Base-by-base conservation (phyloP, 129 eudicot genomes). In the Centella asiatica region DNA sequence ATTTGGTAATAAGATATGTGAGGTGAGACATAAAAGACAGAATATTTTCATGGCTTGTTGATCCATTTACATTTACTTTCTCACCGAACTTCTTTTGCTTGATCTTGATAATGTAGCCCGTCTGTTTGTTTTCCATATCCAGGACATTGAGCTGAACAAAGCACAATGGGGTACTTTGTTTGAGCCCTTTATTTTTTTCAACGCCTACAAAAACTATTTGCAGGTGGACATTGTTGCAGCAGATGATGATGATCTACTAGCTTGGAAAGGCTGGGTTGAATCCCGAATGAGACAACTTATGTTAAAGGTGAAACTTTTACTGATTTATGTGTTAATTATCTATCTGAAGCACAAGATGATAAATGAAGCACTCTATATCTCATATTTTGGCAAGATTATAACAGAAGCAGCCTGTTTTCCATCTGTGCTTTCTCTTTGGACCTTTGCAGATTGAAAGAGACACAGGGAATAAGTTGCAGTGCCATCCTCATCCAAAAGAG, bases 401-500 rank as follows among this genome's bases (percentile, higher is more conserved):
- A n/a, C n/a, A n/a, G n/a, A n/a, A n/a, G n/a, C n/a, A n/a, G n/a
- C n/a, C n/a, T n/a, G 20, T 48, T 48, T 48, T 10, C 20, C 54
- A 48, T 48, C 54, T 48, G 15, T 22, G 26, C 26, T 48, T n/a
- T n/a, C n/a, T n/a, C 26, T 48, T 6, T 48, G 54, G 54, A 5
- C 32, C 34, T 17, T 27, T 44, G 67, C 56, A 63, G 71, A 52
- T 67, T 5, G 71, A 67, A 31, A n/a, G 59, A 26, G 33, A 67
- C 71, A 36, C n/a, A 28, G 22, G 60, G 60, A 23, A 40, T 37
- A 53, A 53, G 54, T 44, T 67, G 71, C 71, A 67, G 63, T 67
- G 71, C 63, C 71, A 67, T 54, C 71, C 71, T 29, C 27, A 67
- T 54, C 71, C 71, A 4, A 39, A 53, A 6, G 71, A 52, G 25